Base-by-base conservation (phyloP, 2,329 filamentous ascomycete species). In the Fusarium cyanostomum region DNA sequence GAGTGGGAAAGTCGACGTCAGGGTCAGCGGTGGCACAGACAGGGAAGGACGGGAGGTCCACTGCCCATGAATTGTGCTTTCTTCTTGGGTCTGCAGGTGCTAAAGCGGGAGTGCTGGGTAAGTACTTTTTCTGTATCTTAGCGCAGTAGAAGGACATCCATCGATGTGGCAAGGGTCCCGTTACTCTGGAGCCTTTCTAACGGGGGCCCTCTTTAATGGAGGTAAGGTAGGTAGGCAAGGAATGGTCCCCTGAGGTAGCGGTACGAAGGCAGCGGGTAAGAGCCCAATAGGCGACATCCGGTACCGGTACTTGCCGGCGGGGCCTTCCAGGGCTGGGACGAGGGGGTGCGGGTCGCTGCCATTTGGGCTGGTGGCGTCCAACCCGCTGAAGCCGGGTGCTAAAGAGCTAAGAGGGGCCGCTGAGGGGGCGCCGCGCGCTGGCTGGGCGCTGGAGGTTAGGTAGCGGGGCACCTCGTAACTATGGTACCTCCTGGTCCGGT, bases 1-100 rank as follows among this genome's bases (percentile, higher is more conserved):
- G 62, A 63, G 62, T 55, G 52, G 62, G 34, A 63, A 55, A 61
- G 53, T 52, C 63, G 64, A 66, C 63, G 64, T 66, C 63, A 66
- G 52, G 59, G 43, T 60, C 51, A 52, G 45, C 50, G 49, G 41
- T 52, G 45, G 42, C 34, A 66, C 37, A 42, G 37, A 49, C 48
- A 55, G 41, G 59, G 48, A 64, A 66, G 57, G 52, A 31, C 62
- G 57, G 62, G 62, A 42, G 62, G 54, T 49, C 62, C 53, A 66
- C 50, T 44, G 21, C 56, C 56, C 33, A 49, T 52, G 62, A 65
- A 63, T 62, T 66, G 63, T 62, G 58, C 46, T 58, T 66, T 64
- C 46, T 37, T 55, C 46, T 50, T 66, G 54, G 50, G 58, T 52
- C 53, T 44, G 49, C 58, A 55, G 59, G 43, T 49, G 34, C 38